Evolutionary conservation across 257 asterid genomes (phyloP), one percentile per base, ranked within the genome.

Genomic region (Rauvolfia tetraphylla): DNA sequence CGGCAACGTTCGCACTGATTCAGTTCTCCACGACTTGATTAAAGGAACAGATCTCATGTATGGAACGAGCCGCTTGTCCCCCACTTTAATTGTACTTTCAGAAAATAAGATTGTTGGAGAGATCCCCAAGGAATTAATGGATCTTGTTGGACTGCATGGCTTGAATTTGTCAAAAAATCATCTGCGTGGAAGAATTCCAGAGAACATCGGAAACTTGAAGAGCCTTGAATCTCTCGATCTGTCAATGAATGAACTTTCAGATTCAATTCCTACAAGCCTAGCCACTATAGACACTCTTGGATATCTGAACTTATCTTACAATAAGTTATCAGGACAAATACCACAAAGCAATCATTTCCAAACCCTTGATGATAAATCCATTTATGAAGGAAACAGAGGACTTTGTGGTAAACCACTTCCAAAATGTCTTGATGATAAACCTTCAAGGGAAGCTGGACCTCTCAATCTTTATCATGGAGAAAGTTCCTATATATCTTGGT

Each of bases 291-390:
- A 80, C 33, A 75, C 68, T 70, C 79, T 84, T 58, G 74, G 87
- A 67, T 54, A 62, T 51, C 61, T 84, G 33, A 84, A 80, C 61
- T 25, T 81, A 38, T 84, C 85, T 1, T 84, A 39, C 44, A 84
- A 84, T 46, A 53, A 62, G 18, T 63, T 84, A 54, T 81, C 68
- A 1, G 83, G 87, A 20, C 49, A 33, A 46, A 74, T 81, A 71
- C 88, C 88, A 15, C 56, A 76, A 7, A 68, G 87, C 15, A 76
- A 78, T 68, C 87, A 84, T 53, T 81, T 84, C 69, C 68, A 71
- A 25, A 71, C 57, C 4, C 75, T 83, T 6, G 27, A 44, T n/a
- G 81, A 59, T 68, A 61, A 51, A 68, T 46, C 74, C 20, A 34
- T 76, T 10, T 65, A 75, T 34, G 41, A 62, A 18, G 74, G 73